phyloP scores from a whole-genome alignment of 1,284 basidiomycete genomes.

The Papiliotrema fonsecae region DNA sequence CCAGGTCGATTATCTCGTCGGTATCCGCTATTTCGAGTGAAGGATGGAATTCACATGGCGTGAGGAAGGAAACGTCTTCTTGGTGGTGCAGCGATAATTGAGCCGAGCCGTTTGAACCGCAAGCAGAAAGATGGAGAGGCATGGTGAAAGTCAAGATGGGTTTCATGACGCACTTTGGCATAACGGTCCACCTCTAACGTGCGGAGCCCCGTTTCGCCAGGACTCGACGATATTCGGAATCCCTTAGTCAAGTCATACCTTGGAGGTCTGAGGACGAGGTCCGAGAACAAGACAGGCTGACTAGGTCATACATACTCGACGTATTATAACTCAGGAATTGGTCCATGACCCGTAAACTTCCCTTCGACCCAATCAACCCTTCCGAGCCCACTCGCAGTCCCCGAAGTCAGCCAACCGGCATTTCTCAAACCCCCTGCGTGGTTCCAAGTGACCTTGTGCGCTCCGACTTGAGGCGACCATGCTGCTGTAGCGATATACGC shows the following conservation, averaged over 20 bases:
- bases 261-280: too few species aligned
- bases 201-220: neutral
- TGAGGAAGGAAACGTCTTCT: slow-evolving; percentile 60
- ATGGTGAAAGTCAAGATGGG: neutral
- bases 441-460: slow-evolving; percentile 77
- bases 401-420: slow-evolving; percentile 67
- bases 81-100: slow-evolving; percentile 61
- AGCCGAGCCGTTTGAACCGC: slow-evolving; percentile 72
- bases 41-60: slow-evolving; percentile 47
- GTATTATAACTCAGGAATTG: too few species aligned
- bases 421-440: slow-evolving; percentile 61
- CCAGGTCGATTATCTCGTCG: slow-evolving; percentile 24
- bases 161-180: neutral
- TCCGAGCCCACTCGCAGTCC: slow-evolving; percentile 75
- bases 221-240: too few species aligned
- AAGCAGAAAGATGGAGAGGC: slow-evolving; percentile 49
- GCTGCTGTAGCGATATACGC: slow-evolving; percentile 51
- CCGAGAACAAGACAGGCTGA: too few species aligned
- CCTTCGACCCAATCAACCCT: slow-evolving; percentile 72
- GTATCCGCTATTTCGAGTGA: slow-evolving; percentile 10
- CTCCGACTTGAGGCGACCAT: slow-evolving; percentile 69
- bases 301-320: too few species aligned
- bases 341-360: slow-evolving; percentile 49
- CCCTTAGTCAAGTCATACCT: too few species aligned
- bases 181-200: neutral